Evolutionary conservation across 306 rosid genomes (phyloP).

Genomic region (Mimosa pudica): DNA sequence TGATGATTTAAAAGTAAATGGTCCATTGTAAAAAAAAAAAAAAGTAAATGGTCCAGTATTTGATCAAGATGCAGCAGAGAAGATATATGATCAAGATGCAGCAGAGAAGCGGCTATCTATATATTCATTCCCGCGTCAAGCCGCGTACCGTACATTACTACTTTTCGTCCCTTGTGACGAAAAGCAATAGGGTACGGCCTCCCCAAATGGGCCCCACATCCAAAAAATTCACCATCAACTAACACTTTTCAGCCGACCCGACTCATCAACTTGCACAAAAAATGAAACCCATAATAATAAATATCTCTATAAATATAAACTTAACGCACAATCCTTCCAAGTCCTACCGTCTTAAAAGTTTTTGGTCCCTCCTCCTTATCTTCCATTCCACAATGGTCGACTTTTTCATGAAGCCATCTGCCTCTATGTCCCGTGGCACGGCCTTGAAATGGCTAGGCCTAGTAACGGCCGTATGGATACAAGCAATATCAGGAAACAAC

Average conservation of each 20-base stretch:
- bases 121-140: background rate
- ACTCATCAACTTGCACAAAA: background rate
- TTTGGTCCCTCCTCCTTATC: too few species aligned
- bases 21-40: too few species aligned
- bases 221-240: background rate
- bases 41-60: too few species aligned
- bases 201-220: too few species aligned
- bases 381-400: conserved; percentile 49
- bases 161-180: background rate
- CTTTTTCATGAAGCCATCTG: background rate
- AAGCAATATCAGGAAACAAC: conserved; percentile 89
- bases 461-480: conserved; percentile 86
- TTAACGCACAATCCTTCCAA: background rate
- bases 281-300: background rate
- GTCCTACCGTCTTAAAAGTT: too few species aligned
- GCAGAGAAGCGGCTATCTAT: background rate
- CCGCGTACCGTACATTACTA: background rate
- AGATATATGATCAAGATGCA: background rate
- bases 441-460: conserved; percentile 81
- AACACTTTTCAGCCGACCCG: background rate
- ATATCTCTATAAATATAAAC: background rate
- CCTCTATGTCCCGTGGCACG: conserved; percentile 10
- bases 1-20: too few species aligned
- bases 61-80: too few species aligned
- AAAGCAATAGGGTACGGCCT: too few species aligned